phyloP scores from a whole-genome alignment of 2,329 filamentous ascomycete species.

The Ceratocystis diversiconidia region DNA sequence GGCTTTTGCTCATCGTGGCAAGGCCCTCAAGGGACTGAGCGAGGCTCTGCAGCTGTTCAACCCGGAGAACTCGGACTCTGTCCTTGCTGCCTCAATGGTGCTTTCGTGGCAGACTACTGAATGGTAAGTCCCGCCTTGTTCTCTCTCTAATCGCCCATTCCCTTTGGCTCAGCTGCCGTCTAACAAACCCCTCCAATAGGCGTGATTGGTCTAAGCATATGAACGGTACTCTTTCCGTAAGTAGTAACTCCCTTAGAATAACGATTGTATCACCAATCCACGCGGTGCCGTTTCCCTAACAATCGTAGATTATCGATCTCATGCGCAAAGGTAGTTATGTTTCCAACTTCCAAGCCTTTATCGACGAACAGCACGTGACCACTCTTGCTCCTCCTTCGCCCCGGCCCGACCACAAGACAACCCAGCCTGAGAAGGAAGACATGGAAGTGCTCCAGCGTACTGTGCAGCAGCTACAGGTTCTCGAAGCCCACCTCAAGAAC shows the following conservation, averaged over 20 bases:
- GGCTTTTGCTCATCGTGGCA: conserved; percentile 74
- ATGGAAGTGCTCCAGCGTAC: conserved; percentile 52
- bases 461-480: conserved; percentile 50
- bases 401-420: conserved; percentile 45
- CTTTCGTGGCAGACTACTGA: conserved; percentile 94
- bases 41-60: conserved; percentile 78
- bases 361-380: conserved; percentile 52
- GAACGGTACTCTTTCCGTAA: conserved; percentile 76
- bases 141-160: neutral
- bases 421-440: conserved; percentile 54
- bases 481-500: conserved; percentile 54
- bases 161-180: conserved; percentile 20
- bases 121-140: conserved; percentile 48
- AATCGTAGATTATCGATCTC: conserved; percentile 49
- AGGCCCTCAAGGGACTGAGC: conserved; percentile 75
- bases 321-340: conserved; percentile 70
- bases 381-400: conserved; percentile 43
- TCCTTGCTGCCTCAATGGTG: conserved; percentile 79
- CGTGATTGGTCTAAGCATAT: conserved; percentile 86
- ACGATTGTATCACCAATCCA: neutral
- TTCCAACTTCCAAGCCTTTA: conserved; percentile 72
- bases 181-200: conserved; percentile 37
- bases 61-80: conserved; percentile 73
- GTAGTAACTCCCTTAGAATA: conserved; percentile 29
- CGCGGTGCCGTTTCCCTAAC: conserved; percentile 18